These are phyloP conservation scores for Mycotypha africana DNA, from an alignment of 371 early-diverging fungal genomes.

Conservation along the genomic window DNA sequence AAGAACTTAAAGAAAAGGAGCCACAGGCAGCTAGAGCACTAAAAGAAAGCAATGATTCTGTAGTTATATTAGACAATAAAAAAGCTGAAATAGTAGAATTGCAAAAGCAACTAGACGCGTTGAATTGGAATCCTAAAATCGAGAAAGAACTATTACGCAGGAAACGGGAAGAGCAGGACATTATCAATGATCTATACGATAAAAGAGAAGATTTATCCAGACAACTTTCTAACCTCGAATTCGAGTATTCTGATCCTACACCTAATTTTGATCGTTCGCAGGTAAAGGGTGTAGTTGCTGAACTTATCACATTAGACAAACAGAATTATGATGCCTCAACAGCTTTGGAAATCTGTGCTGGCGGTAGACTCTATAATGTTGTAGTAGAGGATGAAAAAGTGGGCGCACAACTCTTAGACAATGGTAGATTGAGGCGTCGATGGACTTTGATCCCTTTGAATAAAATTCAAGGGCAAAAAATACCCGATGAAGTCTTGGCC, in stretches of 20 bases:
- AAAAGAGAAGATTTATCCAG: slow-evolving; percentile 43
- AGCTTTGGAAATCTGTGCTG: slow-evolving; percentile 93
- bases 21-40: slow-evolving; percentile 44
- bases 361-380: slow-evolving; percentile 90
- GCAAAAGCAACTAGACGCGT: slow-evolving; percentile 29
- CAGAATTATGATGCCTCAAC: slow-evolving; percentile 56
- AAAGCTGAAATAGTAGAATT: slow-evolving; percentile 23
- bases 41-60: slow-evolving; percentile 40
- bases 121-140: slow-evolving; percentile 50
- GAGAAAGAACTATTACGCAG: slow-evolving; percentile 34
- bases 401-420: slow-evolving; percentile 79
- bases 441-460: slow-evolving; percentile 97
- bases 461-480: slow-evolving; percentile 75
- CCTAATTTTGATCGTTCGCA: slow-evolving; percentile 82
- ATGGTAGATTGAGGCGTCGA: slow-evolving; percentile 75
- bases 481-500: slow-evolving; percentile 55
- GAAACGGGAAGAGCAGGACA: slow-evolving; percentile 25
- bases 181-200: slow-evolving; percentile 34
- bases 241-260: slow-evolving; percentile 67
- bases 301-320: slow-evolving; percentile 71
- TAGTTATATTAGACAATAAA: slow-evolving; percentile 44
- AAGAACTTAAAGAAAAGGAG: slow-evolving; percentile 58
- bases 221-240: slow-evolving; percentile 57
- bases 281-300: slow-evolving; percentile 92
- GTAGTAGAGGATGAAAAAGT: slow-evolving; percentile 92